phyloP scores from a whole-genome alignment of 2,329 filamentous ascomycete species.

The Aureobasidium sp. region DNA sequence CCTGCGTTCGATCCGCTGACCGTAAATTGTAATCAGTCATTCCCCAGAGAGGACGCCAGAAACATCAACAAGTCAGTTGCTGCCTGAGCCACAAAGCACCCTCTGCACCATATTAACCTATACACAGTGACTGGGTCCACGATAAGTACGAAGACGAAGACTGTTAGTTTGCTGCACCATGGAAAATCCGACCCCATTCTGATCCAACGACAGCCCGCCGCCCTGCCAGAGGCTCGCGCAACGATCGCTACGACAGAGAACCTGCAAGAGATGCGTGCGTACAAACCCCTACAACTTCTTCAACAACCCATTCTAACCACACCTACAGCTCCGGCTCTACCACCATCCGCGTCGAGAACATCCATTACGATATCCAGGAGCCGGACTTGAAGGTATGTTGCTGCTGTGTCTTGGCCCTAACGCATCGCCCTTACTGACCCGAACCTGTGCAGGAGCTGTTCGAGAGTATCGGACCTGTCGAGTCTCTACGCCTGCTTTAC shows the following conservation, averaged over 20 bases:
- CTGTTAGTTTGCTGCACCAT: slow-evolving; percentile 27
- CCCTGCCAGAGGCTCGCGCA: slow-evolving; percentile 15
- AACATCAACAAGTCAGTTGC: slow-evolving; percentile 59
- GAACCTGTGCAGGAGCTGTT: slow-evolving; percentile 60
- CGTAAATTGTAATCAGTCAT: slow-evolving; percentile 26
- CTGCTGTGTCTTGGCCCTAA: not conserved
- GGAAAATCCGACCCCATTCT: not conserved
- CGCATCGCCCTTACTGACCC: not conserved
- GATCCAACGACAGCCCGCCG: slow-evolving; percentile 17
- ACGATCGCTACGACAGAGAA: slow-evolving; percentile 23
- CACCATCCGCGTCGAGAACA: slow-evolving; percentile 75
- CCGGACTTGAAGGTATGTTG: slow-evolving; percentile 44
- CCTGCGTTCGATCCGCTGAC: slow-evolving; percentile 25
- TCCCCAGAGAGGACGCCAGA: slow-evolving; percentile 46
- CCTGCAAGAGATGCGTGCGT: slow-evolving; percentile 21
- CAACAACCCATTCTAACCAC: not conserved
- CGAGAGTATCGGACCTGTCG: slow-evolving; percentile 63
- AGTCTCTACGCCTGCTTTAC: slow-evolving; percentile 64
- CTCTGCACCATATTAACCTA: slow-evolving; percentile 17
- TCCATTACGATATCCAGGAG: slow-evolving; percentile 86
- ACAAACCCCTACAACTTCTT: not conserved
- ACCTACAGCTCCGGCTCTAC: slow-evolving; percentile 33
- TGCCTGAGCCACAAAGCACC: not conserved
- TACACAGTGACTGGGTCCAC: slow-evolving; percentile 78
- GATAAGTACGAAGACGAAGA: slow-evolving; percentile 76